Evolutionary conservation across 2,329 filamentous ascomycete genomes (phyloP), one percentile per base, ranked within the genome.

Genomic region (Apiospora aurea): DNA sequence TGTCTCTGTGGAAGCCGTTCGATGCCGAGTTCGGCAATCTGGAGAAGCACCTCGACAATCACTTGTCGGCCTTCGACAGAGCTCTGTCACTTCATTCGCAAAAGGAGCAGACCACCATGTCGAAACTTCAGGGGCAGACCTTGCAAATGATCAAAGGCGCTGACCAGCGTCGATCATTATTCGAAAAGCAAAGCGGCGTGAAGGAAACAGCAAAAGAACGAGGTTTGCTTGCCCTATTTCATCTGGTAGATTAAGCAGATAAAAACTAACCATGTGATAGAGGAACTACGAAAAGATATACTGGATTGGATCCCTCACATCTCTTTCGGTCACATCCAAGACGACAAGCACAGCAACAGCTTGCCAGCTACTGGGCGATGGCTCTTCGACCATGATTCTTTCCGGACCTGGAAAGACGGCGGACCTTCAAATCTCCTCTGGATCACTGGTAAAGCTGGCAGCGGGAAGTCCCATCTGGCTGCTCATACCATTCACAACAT

Each of bases 371-470:
- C 66, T 6, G 66, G 66, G 1, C 1, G 21, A n/a, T 68, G 66
- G 66, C 24, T 68, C 16, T 47, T 68, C 3, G 29, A 34, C 14
- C 66, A 47, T 10, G 24, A 29, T 10, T 14, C 11, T 34, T 68
- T 68, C 29, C 43, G 46, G 2, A 4, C 43, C 4, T 68, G 66
- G 66, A 68, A 68, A n/a, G 18, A 47, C 13, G 43, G 24, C 8
- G 43, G 43, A 6, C 14, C 7, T 21, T 47, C 43, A 0, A 18
- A 34, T 4, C 4, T 68, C 16, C 66, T 68, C 24, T 68, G 66
- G 66, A n/a, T 68, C 16, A 44, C 24, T 34, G 66, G 66, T 2
- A 68, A 47, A 34, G 66, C 66, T n/a, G 66, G 66, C 14, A 68
- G 66, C 2, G 66, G 66, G 4, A 68, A 68, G 6, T 68, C 66